Conservation (phyloP, 2,329 filamentous ascomycete species). For the Colletotrichum sp. region DNA sequence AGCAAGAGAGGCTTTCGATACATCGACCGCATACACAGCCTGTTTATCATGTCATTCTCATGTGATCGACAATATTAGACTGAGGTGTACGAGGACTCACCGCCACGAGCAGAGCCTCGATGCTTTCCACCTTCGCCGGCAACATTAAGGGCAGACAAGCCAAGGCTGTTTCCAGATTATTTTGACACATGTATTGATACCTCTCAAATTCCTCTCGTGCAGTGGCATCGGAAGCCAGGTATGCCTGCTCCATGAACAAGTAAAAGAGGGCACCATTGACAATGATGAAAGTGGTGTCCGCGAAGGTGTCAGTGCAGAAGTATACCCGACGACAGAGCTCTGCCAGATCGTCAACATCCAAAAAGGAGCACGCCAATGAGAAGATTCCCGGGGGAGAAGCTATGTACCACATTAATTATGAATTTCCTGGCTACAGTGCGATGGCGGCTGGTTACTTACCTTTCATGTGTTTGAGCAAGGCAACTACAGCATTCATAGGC, state of each 20-base stretch:
- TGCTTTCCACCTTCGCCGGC: conserved; percentile 57
- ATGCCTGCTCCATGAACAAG: conserved; percentile 52
- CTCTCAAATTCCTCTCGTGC: conserved; percentile 38
- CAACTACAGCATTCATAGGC: conserved; percentile 55
- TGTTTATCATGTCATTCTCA: conserved; percentile 28
- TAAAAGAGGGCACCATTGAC: conserved; percentile 56
- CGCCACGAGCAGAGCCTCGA: conserved; percentile 64
- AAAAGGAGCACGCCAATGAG: conserved; percentile 53
- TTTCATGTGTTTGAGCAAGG: conserved; percentile 53
- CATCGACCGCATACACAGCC: conserved; percentile 67
- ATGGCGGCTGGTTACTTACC: conserved; percentile 27
- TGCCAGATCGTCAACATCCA: conserved; percentile 54
- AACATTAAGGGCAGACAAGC: conserved; percentile 61
- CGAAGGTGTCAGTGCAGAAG: conserved; percentile 56
- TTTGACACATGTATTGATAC: conserved; percentile 46
- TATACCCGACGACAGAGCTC: conserved; percentile 55
- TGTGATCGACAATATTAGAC: not conserved
- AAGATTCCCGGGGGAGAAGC: conserved; percentile 54
- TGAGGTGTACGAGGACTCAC: conserved; percentile 40
- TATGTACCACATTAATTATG: conserved; percentile 23
- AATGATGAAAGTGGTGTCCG: conserved; percentile 54
- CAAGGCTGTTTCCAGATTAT: conserved; percentile 56
- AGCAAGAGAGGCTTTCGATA: conserved; percentile 66
- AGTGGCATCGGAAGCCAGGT: conserved; percentile 35
- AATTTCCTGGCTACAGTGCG: too few relatives aligned